Percentiles rank a stretch among this genome's conserved stretches.
Conservation (phyloP, 2,329 filamentous ascomycete genomes). For the Pyricularia grisea region DNA sequence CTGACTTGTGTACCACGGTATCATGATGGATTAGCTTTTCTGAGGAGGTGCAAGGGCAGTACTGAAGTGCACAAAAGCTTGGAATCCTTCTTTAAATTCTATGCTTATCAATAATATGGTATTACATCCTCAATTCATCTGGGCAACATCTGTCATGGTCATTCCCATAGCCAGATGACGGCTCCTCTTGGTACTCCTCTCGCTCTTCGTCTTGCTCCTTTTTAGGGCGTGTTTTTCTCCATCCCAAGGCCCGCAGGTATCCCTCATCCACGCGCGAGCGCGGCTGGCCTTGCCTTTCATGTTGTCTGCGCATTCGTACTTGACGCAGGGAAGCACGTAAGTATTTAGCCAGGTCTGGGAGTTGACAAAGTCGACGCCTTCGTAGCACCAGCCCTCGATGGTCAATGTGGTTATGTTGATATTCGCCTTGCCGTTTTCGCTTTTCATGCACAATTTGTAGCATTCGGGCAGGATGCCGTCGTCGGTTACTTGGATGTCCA, state of each 20-base stretch:
- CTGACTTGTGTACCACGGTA: too few species aligned
- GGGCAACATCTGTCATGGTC: not conserved
- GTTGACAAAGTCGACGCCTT: not conserved
- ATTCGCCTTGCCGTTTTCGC: not conserved
- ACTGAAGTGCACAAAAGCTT: not conserved
- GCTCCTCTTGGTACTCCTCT: too few species aligned
- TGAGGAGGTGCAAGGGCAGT: not conserved
- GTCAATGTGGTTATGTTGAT: not conserved
- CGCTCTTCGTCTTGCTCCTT: too few species aligned
- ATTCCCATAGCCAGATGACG: too few species aligned
- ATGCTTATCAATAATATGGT: not conserved
- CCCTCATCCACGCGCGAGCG: not conserved
- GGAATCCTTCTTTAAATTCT: not conserved
- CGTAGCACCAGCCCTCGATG: not conserved
- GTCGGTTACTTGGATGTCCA: not conserved
- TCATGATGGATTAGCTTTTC: not conserved
- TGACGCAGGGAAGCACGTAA: not conserved
- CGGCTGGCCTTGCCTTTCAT: not conserved
- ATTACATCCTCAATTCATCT: not conserved
- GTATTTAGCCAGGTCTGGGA: not conserved
- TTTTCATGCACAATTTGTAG: not conserved
- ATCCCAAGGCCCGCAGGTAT: not conserved
- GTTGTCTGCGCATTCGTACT: not conserved
- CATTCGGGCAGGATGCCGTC: not conserved
- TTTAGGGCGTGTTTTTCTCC: too few species aligned